Base-by-base conservation (phyloP, 305 asterid species). In the Fraxinus xanthoxyloides region DNA sequence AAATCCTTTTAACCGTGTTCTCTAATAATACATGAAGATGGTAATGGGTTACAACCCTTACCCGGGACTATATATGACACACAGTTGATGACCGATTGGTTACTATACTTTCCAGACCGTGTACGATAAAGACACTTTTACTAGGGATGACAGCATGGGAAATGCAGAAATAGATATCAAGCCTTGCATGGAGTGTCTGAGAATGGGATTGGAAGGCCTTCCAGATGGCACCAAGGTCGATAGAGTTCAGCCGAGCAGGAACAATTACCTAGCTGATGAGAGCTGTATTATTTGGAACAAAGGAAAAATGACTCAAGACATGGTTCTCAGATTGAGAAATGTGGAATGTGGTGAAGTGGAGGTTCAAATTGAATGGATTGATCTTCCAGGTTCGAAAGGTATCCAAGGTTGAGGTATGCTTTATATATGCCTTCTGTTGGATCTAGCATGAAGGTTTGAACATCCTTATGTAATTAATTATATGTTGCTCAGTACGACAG, bases 81-180 rank as follows among this genome's bases (percentile, higher is more conserved):
- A 7, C 70, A 61, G 5, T 23, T 61, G 72, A 61, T 23, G 70
- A 61, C 31, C 2, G 6, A 67, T 67, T 67, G 10, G 23, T 3
- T 30, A 13, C 35, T 67, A 34, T 69, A 31, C n/a, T 69, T 81
- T 85, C 65, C 85, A 88, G 91, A 28, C 43, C 54, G 90, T 86
- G 12, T 86, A 79, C 24, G 91, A 88, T 77, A 81, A 70, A 73
- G 91, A 88, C 40, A 85, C 86, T n/a, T 88, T 88, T 79, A 83
- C 85, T 17, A 43, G 10, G 0, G 88, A 87, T 56, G 91, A 88
- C 82, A 76, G 79, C 67, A 88, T 88, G 90, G 91, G 91, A 30
- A 82, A 81, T 30, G 91, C 91, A 59, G 81, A 85, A 24, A 81
- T 88, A 8, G 87, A 82, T 86, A 36, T 88, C 19, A 81, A 61